Base-by-base conservation (phyloP, 192 early-diverging fungal genomes). In the Mortierella antarctica region DNA sequence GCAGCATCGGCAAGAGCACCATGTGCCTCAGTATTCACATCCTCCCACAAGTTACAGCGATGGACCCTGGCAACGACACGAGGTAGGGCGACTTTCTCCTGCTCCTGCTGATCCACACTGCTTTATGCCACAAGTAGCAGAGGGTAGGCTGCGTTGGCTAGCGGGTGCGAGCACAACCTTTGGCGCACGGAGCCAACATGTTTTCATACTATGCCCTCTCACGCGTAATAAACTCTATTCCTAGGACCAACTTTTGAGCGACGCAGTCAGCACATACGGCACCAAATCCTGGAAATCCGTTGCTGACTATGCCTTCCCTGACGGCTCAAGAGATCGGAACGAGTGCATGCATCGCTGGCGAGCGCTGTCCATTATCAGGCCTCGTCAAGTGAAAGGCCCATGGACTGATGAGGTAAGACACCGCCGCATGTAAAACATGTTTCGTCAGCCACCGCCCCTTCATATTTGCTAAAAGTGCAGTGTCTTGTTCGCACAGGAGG, bases 311-410 rank as follows among this genome's bases (percentile, higher is more conserved):
- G 70, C 65, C 6, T 80, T 80, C 57, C 76, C 69, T 23, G 70
- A 80, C 15, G 70, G 76, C 7, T 71, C 75, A 7, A 57, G 70
- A 12, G 76, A 80, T 52, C 62, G 59, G 9, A 80, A 67, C 39
- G 76, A 71, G 21, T 80, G 69, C 48, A 65, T 71, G 58, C 69
- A 80, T 58, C 69, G 76, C 7, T 80, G 76, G 76, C 44, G 76
- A 56, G 51, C 57, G 12, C 52, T 80, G 3, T 72, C 76, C 6
- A 55, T 64, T 12, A 55, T 52, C 14, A 52, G 53, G 13, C 70
- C 64, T 10, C 69, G 70, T n/a, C 76, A 80, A 46, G 76, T 80
- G 41, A 80, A 80, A 57, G 76, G 76, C 7, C 76, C 76, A 20
- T 80, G 76, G 76, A 80, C 76, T 3, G 76, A 80, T 39, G 76